Conservation (phyloP, 2,329 filamentous ascomycete species). For the Stagonosporopsis chrysanthemi region DNA sequence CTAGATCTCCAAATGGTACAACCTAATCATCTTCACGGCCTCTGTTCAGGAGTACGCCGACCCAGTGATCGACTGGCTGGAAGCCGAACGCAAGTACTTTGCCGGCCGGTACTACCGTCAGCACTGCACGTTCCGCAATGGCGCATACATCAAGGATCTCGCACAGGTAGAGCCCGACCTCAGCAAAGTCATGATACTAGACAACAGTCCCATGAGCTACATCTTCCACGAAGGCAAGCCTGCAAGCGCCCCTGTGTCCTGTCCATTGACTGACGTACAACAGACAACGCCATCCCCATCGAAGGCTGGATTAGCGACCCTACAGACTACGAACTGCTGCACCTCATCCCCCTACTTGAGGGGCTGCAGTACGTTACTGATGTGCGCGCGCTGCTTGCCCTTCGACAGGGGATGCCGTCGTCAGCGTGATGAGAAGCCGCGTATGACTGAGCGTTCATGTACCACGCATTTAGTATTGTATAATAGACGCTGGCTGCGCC, state of each 20-base stretch:
- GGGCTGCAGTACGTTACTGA: conserved; percentile 96
- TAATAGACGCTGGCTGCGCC: conserved; percentile 20
- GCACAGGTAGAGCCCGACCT: conserved; percentile 95
- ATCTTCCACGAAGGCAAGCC: conserved; percentile 93
- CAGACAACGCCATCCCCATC: conserved; percentile 98
- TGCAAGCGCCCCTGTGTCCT: background rate
- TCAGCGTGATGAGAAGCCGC: conserved; percentile 25
- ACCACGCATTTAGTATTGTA: conserved; percentile 21
- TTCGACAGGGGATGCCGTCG: conserved; percentile 79
- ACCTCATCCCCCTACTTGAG: conserved; percentile 90
- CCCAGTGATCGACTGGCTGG: conserved; percentile 98
- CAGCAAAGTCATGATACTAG: conserved; percentile 97
- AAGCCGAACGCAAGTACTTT: conserved; percentile 96
- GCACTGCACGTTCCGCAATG: conserved; percentile 94
- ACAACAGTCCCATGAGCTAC: conserved; percentile 98
- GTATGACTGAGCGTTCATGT: conserved; percentile 16
- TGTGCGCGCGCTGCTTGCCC: conserved; percentile 85
- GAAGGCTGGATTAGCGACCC: conserved; percentile 99
- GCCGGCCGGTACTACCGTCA: conserved; percentile 92
- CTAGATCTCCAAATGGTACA: conserved; percentile 96
- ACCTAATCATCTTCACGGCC: conserved; percentile 93
- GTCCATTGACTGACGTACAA: background rate
- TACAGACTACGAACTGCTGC: conserved; percentile 92
- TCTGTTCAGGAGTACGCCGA: conserved; percentile 99
- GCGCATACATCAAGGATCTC: conserved; percentile 97